These are phyloP conservation scores for Lactarius deliciosus DNA, from an alignment of 768 basidiomycete genomes.

Conservation along the genomic window DNA sequence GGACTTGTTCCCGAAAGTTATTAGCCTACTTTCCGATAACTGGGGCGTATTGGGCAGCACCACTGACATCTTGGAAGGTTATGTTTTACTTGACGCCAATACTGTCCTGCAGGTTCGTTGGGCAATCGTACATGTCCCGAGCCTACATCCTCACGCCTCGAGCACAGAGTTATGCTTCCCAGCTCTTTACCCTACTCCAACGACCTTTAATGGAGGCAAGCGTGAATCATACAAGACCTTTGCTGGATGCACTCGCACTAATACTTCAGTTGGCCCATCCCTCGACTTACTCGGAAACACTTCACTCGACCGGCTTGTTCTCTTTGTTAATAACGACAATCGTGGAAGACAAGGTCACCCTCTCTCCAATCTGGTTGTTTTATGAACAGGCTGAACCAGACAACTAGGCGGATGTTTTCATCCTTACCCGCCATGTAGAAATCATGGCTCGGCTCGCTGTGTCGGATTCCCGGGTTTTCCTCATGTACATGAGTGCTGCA, in stretches of 20 bases:
- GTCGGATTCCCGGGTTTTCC: slow-evolving; percentile 63
- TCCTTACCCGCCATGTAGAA: slow-evolving; percentile 69
- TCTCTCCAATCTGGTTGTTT: slow-evolving; percentile 14
- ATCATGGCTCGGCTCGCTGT: slow-evolving; percentile 74
- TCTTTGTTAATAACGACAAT: slow-evolving; percentile 56
- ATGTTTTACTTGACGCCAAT: slow-evolving; percentile 68
- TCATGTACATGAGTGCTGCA: slow-evolving; percentile 66
- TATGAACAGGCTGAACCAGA: slow-evolving; percentile 14
- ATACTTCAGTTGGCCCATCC: slow-evolving; percentile 65
- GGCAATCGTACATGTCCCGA: not conserved
- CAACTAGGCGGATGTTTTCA: slow-evolving; percentile 41
- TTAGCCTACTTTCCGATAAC: slow-evolving; percentile 62
- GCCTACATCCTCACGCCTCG: not conserved
- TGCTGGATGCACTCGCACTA: slow-evolving; percentile 59
- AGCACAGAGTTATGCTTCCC: slow-evolving; percentile 50
- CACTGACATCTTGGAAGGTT: slow-evolving; percentile 69
- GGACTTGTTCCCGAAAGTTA: slow-evolving; percentile 62
- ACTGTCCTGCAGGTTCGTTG: slow-evolving; percentile 59
- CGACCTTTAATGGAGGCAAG: slow-evolving; percentile 49
- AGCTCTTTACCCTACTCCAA: slow-evolving; percentile 58
- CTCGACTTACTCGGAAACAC: slow-evolving; percentile 63
- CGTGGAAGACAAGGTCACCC: slow-evolving; percentile 61
- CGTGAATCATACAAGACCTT: slow-evolving; percentile 59
- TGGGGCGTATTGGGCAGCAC: slow-evolving; percentile 73
- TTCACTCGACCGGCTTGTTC: slow-evolving; percentile 78